These are phyloP conservation scores for Macaranga tanarius DNA, from an alignment of 441 rosid genomes.

Conservation along the genomic window DNA sequence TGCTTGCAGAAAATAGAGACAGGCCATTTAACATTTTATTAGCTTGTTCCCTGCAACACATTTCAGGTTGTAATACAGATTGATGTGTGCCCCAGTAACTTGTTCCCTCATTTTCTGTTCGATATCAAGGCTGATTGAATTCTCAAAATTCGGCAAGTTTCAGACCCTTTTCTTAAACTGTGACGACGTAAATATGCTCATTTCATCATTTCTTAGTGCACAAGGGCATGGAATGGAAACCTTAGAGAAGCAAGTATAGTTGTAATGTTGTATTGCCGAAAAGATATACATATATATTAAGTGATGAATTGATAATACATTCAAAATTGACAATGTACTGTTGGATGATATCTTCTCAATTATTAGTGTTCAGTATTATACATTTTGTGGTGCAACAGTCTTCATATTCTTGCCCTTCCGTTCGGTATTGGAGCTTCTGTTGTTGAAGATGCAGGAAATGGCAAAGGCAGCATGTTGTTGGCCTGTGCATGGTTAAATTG, in stretches of 20 bases:
- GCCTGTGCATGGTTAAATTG: neutral
- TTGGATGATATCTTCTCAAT: neutral
- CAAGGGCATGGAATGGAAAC: neutral
- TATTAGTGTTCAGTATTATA: neutral
- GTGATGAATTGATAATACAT: neutral
- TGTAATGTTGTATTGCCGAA: neutral
- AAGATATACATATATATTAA: neutral
- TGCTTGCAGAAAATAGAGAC: neutral
- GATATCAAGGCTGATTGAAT: too few relatives aligned
- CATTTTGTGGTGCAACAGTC: neutral
- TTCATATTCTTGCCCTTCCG: neutral
- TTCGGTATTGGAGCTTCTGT: neutral
- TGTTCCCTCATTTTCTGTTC: too few relatives aligned
- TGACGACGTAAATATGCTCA: too few relatives aligned
- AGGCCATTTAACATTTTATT: neutral
- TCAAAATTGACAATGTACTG: constrained; percentile 14
- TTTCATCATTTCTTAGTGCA: neutral
- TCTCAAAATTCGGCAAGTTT: too few relatives aligned
- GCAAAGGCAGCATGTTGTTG: neutral
- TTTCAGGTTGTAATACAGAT: too few relatives aligned
- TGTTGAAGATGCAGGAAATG: neutral
- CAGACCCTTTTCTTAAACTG: too few relatives aligned
- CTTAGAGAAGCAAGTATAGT: neutral
- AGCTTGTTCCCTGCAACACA: neutral
- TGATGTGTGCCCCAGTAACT: too few relatives aligned